phyloP scores from a whole-genome alignment of 257 asterid genomes.

The Jacaranda copaia region DNA sequence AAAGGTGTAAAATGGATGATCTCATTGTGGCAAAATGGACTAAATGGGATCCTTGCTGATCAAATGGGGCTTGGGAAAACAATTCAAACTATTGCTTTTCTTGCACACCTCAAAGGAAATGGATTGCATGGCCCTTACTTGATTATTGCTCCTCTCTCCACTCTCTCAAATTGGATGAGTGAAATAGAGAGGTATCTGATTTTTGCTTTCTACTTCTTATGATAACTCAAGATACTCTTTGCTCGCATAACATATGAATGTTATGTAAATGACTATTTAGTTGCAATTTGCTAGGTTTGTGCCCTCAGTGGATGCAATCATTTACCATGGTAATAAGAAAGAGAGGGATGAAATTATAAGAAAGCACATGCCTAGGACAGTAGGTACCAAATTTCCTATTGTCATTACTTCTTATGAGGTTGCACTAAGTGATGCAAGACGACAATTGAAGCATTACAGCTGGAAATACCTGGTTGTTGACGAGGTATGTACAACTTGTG shows the following conservation, averaged over 20 bases:
- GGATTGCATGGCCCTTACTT: constrained; percentile 93
- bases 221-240: constrained; percentile 8
- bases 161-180: constrained; percentile 96
- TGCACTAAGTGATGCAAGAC: constrained; percentile 74
- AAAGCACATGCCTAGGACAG: constrained; percentile 86
- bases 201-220: constrained; percentile 27
- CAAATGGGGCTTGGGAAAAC: constrained; percentile 99
- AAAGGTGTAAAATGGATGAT: constrained; percentile 99
- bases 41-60: constrained; percentile 98
- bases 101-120: constrained; percentile 95
- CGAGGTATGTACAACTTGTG: constrained; percentile 62
- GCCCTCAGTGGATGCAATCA: constrained; percentile 75
- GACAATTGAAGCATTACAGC: constrained; percentile 66
- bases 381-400: constrained; percentile 86
- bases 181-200: constrained; percentile 74
- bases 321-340: constrained; percentile 86
- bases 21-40: constrained; percentile 98
- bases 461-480: constrained; percentile 98
- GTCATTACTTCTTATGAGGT: constrained; percentile 93
- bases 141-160: constrained; percentile 94
- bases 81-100: constrained; percentile 93
- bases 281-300: constrained; percentile 62
- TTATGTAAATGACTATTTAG: constrained; percentile 18
- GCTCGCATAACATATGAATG: background rate
- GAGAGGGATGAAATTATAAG: constrained; percentile 73